A percentile compares a stretch with the other conserved stretches of the same genome.
Evolutionary conservation across 2,329 filamentous ascomycete genomes (phyloP).

Genomic region (Fusarium musae): DNA sequence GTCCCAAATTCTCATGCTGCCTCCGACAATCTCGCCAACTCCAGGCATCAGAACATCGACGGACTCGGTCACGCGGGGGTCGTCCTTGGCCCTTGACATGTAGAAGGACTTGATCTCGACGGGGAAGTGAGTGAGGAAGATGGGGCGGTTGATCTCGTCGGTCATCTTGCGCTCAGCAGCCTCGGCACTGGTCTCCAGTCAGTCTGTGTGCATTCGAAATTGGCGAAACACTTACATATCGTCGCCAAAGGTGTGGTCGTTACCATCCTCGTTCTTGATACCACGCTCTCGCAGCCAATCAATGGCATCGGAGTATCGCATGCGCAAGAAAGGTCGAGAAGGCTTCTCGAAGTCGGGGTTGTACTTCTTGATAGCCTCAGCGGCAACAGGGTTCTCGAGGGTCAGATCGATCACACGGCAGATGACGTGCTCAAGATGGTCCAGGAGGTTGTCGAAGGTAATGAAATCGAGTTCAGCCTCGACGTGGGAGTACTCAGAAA

Average conservation of each 20-base stretch:
- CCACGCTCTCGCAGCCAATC: slow-evolving; percentile 91
- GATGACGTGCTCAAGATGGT: slow-evolving; percentile 87
- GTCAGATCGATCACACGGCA: slow-evolving; percentile 85
- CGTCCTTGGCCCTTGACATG: slow-evolving; percentile 89
- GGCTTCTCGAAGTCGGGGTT: slow-evolving; percentile 92
- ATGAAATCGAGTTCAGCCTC: slow-evolving; percentile 98
- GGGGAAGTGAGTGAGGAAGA: slow-evolving; percentile 97
- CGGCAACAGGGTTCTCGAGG: slow-evolving; percentile 77
- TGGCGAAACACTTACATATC: slow-evolving; percentile 69
- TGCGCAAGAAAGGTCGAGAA: slow-evolving; percentile 87
- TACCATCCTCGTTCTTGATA: slow-evolving; percentile 91
- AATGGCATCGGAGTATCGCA: slow-evolving; percentile 95
- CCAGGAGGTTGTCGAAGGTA: slow-evolving; percentile 86
- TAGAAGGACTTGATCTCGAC: slow-evolving; percentile 99
- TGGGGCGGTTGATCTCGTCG: slow-evolving; percentile 92
- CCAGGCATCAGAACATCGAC: slow-evolving; percentile 90
- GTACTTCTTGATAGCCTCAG: slow-evolving; percentile 80
- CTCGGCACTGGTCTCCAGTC: slow-evolving; percentile 67
- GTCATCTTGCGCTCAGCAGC: slow-evolving; percentile 98
- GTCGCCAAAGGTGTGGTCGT: slow-evolving; percentile 91
- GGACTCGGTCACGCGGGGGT: slow-evolving; percentile 88
- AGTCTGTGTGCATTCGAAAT: not conserved
- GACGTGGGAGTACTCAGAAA: slow-evolving; percentile 96
- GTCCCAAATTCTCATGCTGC: slow-evolving; percentile 94
- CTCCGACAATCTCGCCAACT: slow-evolving; percentile 96